Percentiles rank a stretch among this genome's conserved stretches.
phyloP scores from a whole-genome alignment of 139 green algal genomes.

The Micractinium sp. region DNA sequence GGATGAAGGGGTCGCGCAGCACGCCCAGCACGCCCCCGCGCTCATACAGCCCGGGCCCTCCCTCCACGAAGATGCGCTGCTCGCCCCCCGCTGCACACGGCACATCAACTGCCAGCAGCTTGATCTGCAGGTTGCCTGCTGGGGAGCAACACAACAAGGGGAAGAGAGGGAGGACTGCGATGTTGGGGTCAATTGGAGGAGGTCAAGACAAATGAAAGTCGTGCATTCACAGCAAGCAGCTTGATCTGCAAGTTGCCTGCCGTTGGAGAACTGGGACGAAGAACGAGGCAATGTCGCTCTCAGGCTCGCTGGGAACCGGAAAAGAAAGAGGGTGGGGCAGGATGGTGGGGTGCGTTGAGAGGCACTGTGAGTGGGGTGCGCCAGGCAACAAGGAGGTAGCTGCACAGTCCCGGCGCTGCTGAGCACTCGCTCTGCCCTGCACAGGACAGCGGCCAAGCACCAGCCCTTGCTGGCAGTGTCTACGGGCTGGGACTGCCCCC shows the following conservation, averaged over 20 bases:
- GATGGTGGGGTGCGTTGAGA: too few relatives aligned
- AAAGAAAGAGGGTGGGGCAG: too few relatives aligned
- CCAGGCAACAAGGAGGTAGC: too few relatives aligned
- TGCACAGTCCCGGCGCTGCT: too few relatives aligned
- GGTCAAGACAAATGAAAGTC: background rate
- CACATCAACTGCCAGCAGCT: slow-evolving; percentile 79
- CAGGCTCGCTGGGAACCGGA: too few relatives aligned
- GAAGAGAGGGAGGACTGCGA: background rate
- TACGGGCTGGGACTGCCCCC: background rate
- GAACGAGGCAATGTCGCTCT: too few relatives aligned
- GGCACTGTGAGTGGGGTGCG: too few relatives aligned
- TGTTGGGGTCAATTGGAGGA: too few relatives aligned
- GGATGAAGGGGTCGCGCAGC: slow-evolving; percentile 73
- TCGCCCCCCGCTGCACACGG: slow-evolving; percentile 50
- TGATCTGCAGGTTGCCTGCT: slow-evolving; percentile 81
- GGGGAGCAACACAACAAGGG: background rate
- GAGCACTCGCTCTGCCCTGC: background rate
- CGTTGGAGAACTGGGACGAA: too few relatives aligned
- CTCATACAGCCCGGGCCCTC: slow-evolving; percentile 63
- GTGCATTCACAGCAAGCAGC: background rate
- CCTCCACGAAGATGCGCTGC: slow-evolving; percentile 71
- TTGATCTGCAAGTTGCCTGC: background rate
- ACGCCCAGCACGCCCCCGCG: slow-evolving; percentile 65
- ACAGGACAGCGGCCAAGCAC: background rate
- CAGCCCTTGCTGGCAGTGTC: too few relatives aligned